These are phyloP conservation scores for Cardamine chenopodiifolia DNA, from an alignment of 345 rosid species.

Conservation along the genomic window DNA sequence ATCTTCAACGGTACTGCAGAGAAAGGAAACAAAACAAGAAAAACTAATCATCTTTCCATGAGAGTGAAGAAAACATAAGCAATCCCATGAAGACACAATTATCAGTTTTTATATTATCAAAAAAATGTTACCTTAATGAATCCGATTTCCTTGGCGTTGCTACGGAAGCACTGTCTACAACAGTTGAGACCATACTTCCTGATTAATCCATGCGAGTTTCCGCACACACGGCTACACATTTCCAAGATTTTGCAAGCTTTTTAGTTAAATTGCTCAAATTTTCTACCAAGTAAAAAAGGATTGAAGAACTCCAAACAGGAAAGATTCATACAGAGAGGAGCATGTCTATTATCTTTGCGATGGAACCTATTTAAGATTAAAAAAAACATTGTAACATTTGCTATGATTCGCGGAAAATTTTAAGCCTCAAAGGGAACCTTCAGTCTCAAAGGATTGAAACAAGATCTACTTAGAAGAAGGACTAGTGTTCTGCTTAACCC, in stretches of 20 bases:
- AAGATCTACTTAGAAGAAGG: neutral
- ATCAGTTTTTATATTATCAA: neutral
- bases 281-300: neutral
- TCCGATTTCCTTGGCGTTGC: conserved; percentile 53
- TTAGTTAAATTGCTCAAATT: neutral
- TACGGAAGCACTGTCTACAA: conserved; percentile 43
- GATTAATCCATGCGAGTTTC: conserved; percentile 49
- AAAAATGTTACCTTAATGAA: conserved; percentile 55
- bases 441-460: neutral
- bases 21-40: neutral
- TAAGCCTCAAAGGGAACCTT: neutral
- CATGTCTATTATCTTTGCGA: neutral
- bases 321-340: neutral
- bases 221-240: conserved; percentile 38
- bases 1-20: conserved; percentile 37
- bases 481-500: neutral
- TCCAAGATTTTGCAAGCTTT: neutral
- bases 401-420: too few relatives aligned
- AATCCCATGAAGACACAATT: neutral
- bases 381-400: neutral
- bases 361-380: neutral
- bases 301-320: neutral
- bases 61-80: neutral
- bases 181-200: conserved; percentile 51
- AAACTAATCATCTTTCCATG: neutral